These are phyloP conservation scores for Botrytis fabae DNA, from an alignment of 2,329 filamentous ascomycete genomes.

Conservation along the genomic window DNA sequence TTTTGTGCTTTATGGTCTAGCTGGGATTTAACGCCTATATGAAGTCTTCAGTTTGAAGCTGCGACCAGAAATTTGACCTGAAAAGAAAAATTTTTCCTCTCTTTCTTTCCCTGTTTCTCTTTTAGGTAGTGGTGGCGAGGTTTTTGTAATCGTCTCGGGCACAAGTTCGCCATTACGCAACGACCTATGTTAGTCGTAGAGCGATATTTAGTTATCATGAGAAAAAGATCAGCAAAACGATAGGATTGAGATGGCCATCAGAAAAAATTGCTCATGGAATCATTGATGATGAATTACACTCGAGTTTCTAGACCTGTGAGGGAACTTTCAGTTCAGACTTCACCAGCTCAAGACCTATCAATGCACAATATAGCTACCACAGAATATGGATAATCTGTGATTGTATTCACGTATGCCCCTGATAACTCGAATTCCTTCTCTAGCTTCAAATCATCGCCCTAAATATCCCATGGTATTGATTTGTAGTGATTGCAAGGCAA, in stretches of 20 bases:
- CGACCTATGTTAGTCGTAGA: not conserved
- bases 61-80: not conserved
- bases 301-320: not conserved
- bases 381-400: not conserved
- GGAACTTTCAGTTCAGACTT: not conserved
- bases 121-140: not conserved
- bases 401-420: not conserved
- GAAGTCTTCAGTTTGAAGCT: not conserved
- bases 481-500: not conserved
- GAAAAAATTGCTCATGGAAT: not conserved
- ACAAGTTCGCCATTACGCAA: not conserved
- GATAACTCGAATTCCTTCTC: not conserved
- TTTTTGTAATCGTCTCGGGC: not conserved
- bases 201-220: not conserved
- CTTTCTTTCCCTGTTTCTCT: not conserved
- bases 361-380: not conserved
- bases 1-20: not conserved
- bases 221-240: not conserved
- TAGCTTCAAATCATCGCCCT: not conserved
- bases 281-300: not conserved
- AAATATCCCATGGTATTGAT: not conserved
- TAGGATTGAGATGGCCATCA: not conserved
- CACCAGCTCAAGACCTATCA: not conserved
- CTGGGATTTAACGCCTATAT: not conserved
- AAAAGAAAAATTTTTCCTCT: not conserved